A percentile compares a stretch with the other conserved stretches of the same genome.
Conservation (phyloP, 805 yeast genomes). For the Clavispora vitiphila region DNA sequence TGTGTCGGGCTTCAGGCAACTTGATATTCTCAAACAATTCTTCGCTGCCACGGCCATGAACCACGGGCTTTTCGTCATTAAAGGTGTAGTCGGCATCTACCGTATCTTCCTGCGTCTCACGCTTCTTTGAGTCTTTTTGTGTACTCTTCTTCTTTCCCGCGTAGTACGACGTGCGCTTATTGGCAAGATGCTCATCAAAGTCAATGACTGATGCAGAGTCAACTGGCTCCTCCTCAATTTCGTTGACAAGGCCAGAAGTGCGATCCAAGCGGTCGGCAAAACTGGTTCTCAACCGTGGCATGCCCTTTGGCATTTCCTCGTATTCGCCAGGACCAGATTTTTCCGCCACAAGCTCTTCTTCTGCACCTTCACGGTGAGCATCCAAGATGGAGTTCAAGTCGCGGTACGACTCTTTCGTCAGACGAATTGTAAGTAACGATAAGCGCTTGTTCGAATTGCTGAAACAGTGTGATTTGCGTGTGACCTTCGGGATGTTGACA, state of each 20-base stretch:
- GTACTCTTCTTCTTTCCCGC: conserved; percentile 18
- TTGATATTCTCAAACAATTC: conserved; percentile 42
- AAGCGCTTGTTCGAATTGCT: conserved; percentile 57
- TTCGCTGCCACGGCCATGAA: conserved; percentile 2
- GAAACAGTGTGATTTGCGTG: conserved; percentile 61
- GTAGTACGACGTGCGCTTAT: conserved; percentile 36
- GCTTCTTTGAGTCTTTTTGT: neutral
- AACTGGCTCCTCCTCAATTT: conserved; percentile 27
- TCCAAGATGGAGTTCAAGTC: conserved; percentile 45
- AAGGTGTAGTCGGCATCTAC: conserved; percentile 16
- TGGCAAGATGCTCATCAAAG: conserved; percentile 35
- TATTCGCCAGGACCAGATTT: neutral
- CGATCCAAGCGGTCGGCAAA: conserved; percentile 39
- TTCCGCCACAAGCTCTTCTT: conserved; percentile 14
- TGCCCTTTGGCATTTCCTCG: neutral
- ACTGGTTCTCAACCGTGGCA: conserved; percentile 32
- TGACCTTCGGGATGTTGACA: conserved; percentile 64
- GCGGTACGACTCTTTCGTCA: conserved; percentile 60
- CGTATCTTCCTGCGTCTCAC: neutral
- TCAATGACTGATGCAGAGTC: conserved; percentile 38
- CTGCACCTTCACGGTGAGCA: conserved; percentile 19
- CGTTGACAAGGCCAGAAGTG: conserved; percentile 21
- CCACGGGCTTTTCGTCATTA: conserved; percentile 4
- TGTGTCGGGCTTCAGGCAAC: conserved; percentile 33
- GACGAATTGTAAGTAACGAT: conserved; percentile 67